Evolutionary conservation across 257 asterid species (phyloP).

Genomic region (Solanum sitiens): DNA sequence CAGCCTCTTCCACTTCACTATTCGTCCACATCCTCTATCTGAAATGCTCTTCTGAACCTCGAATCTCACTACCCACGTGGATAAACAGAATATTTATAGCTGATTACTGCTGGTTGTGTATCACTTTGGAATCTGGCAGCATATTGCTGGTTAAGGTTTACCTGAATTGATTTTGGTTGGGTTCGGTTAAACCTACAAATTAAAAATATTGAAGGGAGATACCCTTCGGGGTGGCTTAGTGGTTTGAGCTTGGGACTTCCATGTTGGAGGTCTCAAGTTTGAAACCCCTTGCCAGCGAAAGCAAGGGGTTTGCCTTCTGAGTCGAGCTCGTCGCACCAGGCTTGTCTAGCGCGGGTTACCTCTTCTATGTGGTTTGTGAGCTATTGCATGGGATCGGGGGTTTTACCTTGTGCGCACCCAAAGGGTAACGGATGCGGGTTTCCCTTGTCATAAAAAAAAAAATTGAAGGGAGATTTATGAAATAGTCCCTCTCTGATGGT

Average conservation of each 20-base stretch:
- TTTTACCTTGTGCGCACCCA: too few relatives aligned
- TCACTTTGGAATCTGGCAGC: neutral
- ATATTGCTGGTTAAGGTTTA: neutral
- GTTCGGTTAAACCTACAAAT: neutral
- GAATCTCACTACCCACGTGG: neutral
- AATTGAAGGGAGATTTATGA: neutral
- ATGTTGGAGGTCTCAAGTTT: too few relatives aligned
- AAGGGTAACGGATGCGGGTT: too few relatives aligned
- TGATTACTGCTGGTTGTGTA: neutral
- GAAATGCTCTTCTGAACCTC: neutral
- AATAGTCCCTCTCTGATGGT: neutral
- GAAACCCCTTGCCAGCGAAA: too few relatives aligned
- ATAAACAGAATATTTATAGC: neutral
- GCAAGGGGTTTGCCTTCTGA: too few relatives aligned
- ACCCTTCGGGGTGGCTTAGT: too few relatives aligned
- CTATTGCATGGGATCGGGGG: too few relatives aligned
- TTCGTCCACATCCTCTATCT: neutral
- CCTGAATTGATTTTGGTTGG: neutral
- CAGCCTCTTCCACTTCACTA: neutral
- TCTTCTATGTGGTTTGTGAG: too few relatives aligned
- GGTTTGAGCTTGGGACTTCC: too few relatives aligned
- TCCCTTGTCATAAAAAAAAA: too few relatives aligned
- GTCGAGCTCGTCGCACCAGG: too few relatives aligned
- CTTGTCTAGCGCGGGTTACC: too few relatives aligned
- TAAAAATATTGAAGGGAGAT: neutral